Base-by-base conservation (phyloP, 495 filamentous ascomycete genomes). In the Sporormia fimetaria region DNA sequence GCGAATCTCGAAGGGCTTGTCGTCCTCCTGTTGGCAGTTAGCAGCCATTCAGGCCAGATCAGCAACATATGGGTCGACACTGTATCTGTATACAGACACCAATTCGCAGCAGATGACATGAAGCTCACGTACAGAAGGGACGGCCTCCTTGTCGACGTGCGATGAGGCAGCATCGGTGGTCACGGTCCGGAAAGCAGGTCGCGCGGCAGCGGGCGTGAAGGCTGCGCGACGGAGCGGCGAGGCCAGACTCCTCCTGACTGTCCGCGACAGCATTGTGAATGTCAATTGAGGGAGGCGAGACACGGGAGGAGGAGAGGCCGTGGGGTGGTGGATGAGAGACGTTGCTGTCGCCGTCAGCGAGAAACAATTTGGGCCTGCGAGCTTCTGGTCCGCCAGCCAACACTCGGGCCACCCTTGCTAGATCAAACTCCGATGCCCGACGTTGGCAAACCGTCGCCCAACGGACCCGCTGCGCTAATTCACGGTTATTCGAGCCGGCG, bases 101-200 rank as follows among this genome's bases (percentile, higher is more conserved):
- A 7, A 1, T 8, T n/a, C 21, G 2, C 20, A 11, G 14, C 27
- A 39, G 28, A 33, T 40, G 28, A 35, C 22, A 3, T 23, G 9
- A 16, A 33, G 38, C 6, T 14, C 3, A 12, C 61, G 51, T 64
- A 80, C 76, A 65, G 69, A 59, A 44, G 79, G 87, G 53, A 87
- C 77, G 64, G 80, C 69, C 63, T 71, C 71, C 75, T 82, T 86
- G 59, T 90, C 83, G 52, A 81, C 80, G 68, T 93, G 80, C 52
- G 86, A 77, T 52, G 81, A 83, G 43, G 90, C 88, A 40, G 90
- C 88, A 65, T 96, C 82, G 37, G 87, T 95, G 34, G 88, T 96
- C 58, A 96, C 88, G 50, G 76, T 70, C 59, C 87, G 68, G 43
- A 51, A 55, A 21, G 37, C 37, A 20, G 51, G 51, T 61, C 76